These are phyloP conservation scores for Astrocystis sublimbata DNA, from an alignment of 495 filamentous ascomycete genomes.

Conservation along the genomic window DNA sequence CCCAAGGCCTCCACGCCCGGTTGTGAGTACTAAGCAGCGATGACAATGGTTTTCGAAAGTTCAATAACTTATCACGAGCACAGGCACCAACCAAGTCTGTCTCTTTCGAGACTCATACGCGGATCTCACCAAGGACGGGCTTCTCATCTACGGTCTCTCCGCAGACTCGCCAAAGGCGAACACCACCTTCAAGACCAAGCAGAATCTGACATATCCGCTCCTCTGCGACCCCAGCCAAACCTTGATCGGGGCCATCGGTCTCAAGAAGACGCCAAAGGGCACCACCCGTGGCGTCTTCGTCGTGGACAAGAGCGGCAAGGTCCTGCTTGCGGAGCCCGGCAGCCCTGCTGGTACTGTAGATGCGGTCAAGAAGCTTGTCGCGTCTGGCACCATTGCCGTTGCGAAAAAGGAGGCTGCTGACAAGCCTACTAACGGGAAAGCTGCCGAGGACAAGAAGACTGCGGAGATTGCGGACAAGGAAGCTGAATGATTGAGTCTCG, in stretches of 20 bases:
- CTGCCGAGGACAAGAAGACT: slow-evolving; percentile 23
- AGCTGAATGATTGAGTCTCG: slow-evolving; percentile 5
- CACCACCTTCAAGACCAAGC: slow-evolving; percentile 84
- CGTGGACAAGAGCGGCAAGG: slow-evolving; percentile 72
- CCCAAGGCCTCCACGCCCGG: slow-evolving; percentile 93
- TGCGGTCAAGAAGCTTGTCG: slow-evolving; percentile 56
- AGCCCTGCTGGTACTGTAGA: slow-evolving; percentile 61
- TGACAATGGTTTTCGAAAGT: slow-evolving; percentile 9
- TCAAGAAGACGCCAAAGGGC: slow-evolving; percentile 75
- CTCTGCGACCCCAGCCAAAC: slow-evolving; percentile 76
- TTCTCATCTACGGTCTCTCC: slow-evolving; percentile 86
- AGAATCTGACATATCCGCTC: slow-evolving; percentile 83
- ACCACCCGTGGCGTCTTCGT: slow-evolving; percentile 85
- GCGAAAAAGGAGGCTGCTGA: slow-evolving; percentile 25
- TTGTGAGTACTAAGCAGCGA: slow-evolving; percentile 73
- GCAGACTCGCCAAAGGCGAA: slow-evolving; percentile 86
- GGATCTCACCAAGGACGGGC: slow-evolving; percentile 75
- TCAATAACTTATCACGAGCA: slow-evolving; percentile 28
- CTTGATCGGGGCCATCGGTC: slow-evolving; percentile 72
- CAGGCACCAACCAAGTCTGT: slow-evolving; percentile 91
- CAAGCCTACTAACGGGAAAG: slow-evolving; percentile 25
- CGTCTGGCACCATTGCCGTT: slow-evolving; percentile 20
- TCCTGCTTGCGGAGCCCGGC: slow-evolving; percentile 61
- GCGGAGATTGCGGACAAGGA: slow-evolving; percentile 24
- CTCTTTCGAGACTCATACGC: slow-evolving; percentile 82